phyloP scores from a whole-genome alignment of 2,329 filamentous ascomycete species.

The Penicillium freii region DNA sequence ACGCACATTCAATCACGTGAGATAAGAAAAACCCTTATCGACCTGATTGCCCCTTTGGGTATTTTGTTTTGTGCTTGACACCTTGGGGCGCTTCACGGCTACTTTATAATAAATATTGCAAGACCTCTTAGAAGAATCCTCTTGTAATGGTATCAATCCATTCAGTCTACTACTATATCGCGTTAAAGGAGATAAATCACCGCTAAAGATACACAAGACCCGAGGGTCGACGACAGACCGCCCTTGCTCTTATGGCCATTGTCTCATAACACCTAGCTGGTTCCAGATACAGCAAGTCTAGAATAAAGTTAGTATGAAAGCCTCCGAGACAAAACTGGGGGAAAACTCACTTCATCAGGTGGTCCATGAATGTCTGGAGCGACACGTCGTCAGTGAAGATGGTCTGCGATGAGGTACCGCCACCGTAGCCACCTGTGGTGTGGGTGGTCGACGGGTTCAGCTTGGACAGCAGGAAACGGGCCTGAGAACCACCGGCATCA shows the following conservation, averaged over 20 bases:
- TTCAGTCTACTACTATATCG: constrained; percentile 36
- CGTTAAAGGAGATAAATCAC: constrained; percentile 31
- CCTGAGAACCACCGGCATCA: constrained; percentile 96
- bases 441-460: constrained; percentile 97
- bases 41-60: constrained; percentile 8
- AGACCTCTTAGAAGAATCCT: not conserved
- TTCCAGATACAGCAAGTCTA: constrained; percentile 52
- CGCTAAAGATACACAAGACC: constrained; percentile 46
- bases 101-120: not conserved
- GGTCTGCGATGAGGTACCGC: constrained; percentile 86
- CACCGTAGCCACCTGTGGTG: constrained; percentile 87
- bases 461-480: constrained; percentile 93
- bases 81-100: not conserved
- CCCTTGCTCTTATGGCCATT: constrained; percentile 35
- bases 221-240: constrained; percentile 31
- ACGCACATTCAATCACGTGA: constrained; percentile 11
- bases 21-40: not conserved
- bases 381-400: constrained; percentile 99
- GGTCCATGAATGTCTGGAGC: constrained; percentile 98
- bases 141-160: constrained; percentile 25
- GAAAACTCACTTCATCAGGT: constrained; percentile 87
- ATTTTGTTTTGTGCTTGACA: constrained; percentile 4
- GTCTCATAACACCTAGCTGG: constrained; percentile 43
- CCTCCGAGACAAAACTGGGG: not conserved
- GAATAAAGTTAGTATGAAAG: constrained; percentile 27